Evolutionary conservation across 768 basidiomycete genomes (phyloP).

Genomic region (Boletus tylopilopsis): DNA sequence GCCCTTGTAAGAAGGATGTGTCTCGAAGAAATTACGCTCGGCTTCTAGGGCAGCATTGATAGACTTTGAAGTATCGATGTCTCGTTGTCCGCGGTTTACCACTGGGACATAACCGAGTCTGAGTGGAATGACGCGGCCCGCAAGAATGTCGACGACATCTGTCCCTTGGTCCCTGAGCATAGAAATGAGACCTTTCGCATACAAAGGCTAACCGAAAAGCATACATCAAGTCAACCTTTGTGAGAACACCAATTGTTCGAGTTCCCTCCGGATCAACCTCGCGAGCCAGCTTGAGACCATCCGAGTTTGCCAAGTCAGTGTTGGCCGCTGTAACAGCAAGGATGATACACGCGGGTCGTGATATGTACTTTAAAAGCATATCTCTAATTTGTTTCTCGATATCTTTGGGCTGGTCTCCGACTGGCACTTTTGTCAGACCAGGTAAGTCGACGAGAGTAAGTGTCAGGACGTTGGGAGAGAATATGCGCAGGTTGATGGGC

Average conservation of each 20-base stretch:
- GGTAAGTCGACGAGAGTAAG: slow-evolving; percentile 97
- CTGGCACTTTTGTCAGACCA: slow-evolving; percentile 91
- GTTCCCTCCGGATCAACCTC: slow-evolving; percentile 97
- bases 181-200: slow-evolving; percentile 3
- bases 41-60: slow-evolving; percentile 83
- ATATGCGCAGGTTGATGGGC: slow-evolving; percentile 97
- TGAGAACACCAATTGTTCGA: slow-evolving; percentile 96
- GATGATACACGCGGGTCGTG: slow-evolving; percentile 93
- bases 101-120: slow-evolving; percentile 98
- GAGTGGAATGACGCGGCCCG: slow-evolving; percentile 93
- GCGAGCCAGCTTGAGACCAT: slow-evolving; percentile 92
- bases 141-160: slow-evolving; percentile 98
- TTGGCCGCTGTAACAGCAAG: slow-evolving; percentile 96
- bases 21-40: slow-evolving; percentile 93
- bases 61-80: slow-evolving; percentile 87
- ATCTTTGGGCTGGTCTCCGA: slow-evolving; percentile 94
- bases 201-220: slow-evolving; percentile 29
- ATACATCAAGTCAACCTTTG: slow-evolving; percentile 97
- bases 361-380: slow-evolving; percentile 94
- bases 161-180: slow-evolving; percentile 85
- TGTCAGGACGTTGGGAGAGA: slow-evolving; percentile 95
- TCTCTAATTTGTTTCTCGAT: slow-evolving; percentile 97
- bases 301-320: slow-evolving; percentile 96
- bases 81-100: slow-evolving; percentile 96
- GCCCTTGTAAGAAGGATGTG: slow-evolving; percentile 86